Conservation (phyloP, 2,329 filamentous ascomycete species). For the Colletotrichum coccodes region DNA sequence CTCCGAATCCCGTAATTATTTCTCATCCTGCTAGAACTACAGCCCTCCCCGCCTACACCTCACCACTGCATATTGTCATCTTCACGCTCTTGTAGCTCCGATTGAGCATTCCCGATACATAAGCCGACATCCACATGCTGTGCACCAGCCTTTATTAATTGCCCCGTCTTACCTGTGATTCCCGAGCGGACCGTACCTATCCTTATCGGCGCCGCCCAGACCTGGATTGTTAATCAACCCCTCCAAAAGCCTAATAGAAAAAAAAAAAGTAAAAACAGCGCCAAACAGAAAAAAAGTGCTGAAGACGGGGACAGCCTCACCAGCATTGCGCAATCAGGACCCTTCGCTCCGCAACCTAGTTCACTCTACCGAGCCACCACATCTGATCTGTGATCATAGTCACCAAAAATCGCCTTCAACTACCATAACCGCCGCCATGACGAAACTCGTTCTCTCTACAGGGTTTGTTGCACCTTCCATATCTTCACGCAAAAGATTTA, state of each 20-base stretch:
- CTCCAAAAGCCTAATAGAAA: slow-evolving; percentile 13
- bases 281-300: neutral
- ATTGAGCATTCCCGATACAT: neutral
- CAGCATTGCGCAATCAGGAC: slow-evolving; percentile 24
- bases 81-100: slow-evolving; percentile 7
- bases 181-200: slow-evolving; percentile 8
- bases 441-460: slow-evolving; percentile 86
- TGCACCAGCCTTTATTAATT: slow-evolving; percentile 28
- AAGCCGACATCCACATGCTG: slow-evolving; percentile 7
- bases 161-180: neutral
- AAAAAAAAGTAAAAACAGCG: neutral
- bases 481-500: slow-evolving; percentile 35
- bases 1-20: neutral
- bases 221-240: slow-evolving; percentile 31
- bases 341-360: slow-evolving; percentile 8
- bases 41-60: neutral
- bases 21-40: neutral
- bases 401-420: neutral
- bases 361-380: neutral
- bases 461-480: slow-evolving; percentile 67
- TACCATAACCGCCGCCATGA: slow-evolving; percentile 56
- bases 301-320: slow-evolving; percentile 1
- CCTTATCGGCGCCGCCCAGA: slow-evolving; percentile 19
- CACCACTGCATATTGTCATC: neutral
- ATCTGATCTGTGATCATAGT: neutral